Conservation (phyloP, 2,329 filamentous ascomycete genomes). For the Sclerotinia sclerotiorum region DNA sequence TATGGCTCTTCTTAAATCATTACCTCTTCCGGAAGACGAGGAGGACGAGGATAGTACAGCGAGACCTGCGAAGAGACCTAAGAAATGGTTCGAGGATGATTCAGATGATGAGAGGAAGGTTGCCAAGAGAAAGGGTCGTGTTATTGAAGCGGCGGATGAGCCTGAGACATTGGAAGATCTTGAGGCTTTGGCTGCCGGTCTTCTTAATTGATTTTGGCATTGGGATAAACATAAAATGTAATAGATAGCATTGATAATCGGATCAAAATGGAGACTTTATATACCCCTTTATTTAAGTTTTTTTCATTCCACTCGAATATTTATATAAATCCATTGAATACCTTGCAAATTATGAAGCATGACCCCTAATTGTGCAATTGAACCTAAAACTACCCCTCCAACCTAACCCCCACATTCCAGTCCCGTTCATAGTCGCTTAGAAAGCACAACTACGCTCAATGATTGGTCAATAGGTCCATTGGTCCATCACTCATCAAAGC, state of each 20-base stretch:
- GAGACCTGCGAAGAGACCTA: slow-evolving; percentile 61
- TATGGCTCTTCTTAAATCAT: slow-evolving; percentile 56
- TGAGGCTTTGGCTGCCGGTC: slow-evolving; percentile 71
- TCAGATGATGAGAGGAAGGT: slow-evolving; percentile 49
- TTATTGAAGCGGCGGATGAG: slow-evolving; percentile 63
- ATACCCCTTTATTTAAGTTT: slow-evolving; percentile 12
- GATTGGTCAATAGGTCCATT: not conserved
- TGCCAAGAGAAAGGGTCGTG: slow-evolving; percentile 51
- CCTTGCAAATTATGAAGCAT: not conserved
- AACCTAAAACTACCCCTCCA: slow-evolving; percentile 21
- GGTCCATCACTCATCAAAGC: slow-evolving; percentile 4
- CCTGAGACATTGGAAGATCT: slow-evolving; percentile 78
- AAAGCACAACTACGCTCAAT: not conserved
- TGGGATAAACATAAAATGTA: not conserved
- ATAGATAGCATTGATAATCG: slow-evolving; percentile 7
- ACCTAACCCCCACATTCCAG: slow-evolving; percentile 8
- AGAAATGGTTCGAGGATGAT: slow-evolving; percentile 78
- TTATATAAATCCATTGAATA: not conserved
- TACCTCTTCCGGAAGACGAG: slow-evolving; percentile 49
- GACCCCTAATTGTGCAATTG: not conserved
- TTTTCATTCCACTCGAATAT: not conserved
- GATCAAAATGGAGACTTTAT: slow-evolving; percentile 9
- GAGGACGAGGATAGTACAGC: slow-evolving; percentile 58
- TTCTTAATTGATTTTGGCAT: slow-evolving; percentile 52
- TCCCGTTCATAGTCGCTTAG: not conserved